A percentile compares a stretch with the other conserved stretches of the same genome.
Conservation (phyloP, 108 stramenopile species). For the Nannochloropsis gaditana region DNA sequence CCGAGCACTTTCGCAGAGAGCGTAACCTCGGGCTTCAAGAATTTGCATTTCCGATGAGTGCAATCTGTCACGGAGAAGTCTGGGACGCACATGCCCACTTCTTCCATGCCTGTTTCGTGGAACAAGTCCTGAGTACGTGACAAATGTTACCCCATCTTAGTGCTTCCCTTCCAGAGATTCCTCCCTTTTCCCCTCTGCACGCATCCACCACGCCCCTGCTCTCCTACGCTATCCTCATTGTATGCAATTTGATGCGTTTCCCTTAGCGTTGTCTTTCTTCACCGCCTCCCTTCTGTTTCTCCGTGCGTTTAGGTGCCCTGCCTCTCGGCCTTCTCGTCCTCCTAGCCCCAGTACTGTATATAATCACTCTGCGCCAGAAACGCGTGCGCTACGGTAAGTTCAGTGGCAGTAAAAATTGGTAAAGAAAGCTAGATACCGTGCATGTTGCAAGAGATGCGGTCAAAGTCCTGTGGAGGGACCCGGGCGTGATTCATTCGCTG, state of each 20-base stretch:
- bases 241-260: not conserved
- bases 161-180: not conserved
- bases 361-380: not conserved
- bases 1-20: too few relatives aligned
- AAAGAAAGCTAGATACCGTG: not conserved
- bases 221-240: not conserved
- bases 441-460: too few relatives aligned
- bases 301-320: not conserved
- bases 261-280: not conserved
- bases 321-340: not conserved
- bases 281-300: not conserved
- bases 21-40: too few relatives aligned
- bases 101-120: not conserved
- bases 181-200: not conserved
- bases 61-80: not conserved
- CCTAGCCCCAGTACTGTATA: not conserved
- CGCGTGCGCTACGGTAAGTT: not conserved
- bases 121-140: not conserved
- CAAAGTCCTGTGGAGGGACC: too few relatives aligned
- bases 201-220: not conserved
- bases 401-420: not conserved
- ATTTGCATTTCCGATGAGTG: not conserved
- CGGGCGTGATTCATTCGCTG: too few relatives aligned
- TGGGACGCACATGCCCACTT: constrained; percentile 2
- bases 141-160: not conserved